Evolutionary conservation across 345 rosid species (phyloP), one percentile per base, ranked within the genome.

Genomic region (Punica granatum): DNA sequence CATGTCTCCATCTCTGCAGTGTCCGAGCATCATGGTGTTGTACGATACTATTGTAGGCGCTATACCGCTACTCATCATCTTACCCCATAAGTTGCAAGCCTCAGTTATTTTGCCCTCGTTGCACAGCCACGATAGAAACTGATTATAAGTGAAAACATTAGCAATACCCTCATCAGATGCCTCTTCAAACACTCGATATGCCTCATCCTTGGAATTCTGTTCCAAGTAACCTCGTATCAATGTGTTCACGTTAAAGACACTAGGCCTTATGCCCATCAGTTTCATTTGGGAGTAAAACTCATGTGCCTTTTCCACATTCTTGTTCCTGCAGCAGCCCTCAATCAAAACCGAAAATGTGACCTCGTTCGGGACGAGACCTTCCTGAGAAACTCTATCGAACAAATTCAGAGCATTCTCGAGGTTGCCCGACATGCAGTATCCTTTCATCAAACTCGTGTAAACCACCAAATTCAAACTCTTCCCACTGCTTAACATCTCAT

Each of bases 401-500:
- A 90, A 72, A 60, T 81, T 73, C 66, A 90, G 77, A 74, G 97
- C 95, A 72, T 78, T 67, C 67, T 8, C 60, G 60, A 81, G 42
- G 44, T 88, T 78, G 14, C 83, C 83, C 41, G 78, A 73, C 78
- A 67, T 72, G 81, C 90, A 90, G 51, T 79, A 79, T 31, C 88
- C 92, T 71, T 60, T 85, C 60, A 92, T 81, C 81, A 92, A 79
- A 81, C 86, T 85, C 18, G 95, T 90, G 0, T 80, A 86, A 49
- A 74, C 86, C 56, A 83, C 78, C 75, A 82, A 70, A 75, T 80
- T 88, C 84, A 90, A 66, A 12, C 65, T 79, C 78, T 60, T 77
- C 70, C 92, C 95, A 64, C 74, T 67, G 33, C 77, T 83, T 69
- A 82, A 59, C 98, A 92, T 88, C 80, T 88, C 96, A 70, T 85